Evolutionary conservation across 176 grass and related monocot genomes (phyloP).

Genomic region (Eremochloa ophiuroides): DNA sequence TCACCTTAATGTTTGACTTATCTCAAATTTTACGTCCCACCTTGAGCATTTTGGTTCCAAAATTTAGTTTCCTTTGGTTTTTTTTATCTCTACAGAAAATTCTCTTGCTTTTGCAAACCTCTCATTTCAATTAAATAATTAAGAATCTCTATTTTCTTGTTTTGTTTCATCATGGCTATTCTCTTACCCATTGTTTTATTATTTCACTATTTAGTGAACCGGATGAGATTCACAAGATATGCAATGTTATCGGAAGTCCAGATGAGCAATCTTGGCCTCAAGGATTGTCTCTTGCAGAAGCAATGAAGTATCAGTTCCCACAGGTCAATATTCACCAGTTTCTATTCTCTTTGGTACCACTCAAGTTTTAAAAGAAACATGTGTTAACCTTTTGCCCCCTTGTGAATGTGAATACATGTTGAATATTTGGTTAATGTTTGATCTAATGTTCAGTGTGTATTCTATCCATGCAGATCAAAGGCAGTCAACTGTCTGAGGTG

Average conservation of each 20-base stretch:
- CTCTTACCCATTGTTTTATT: constrained; percentile 14
- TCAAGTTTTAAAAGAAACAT: neutral
- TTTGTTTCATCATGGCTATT: neutral
- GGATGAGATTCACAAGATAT: constrained; percentile 94
- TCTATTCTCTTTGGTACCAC: neutral
- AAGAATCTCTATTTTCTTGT: neutral
- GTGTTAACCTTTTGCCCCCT: neutral
- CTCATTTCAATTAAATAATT: neutral
- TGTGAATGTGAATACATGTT: constrained; percentile 13
- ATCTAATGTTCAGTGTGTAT: neutral
- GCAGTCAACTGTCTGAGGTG: constrained; percentile 61
- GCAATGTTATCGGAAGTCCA: constrained; percentile 85
- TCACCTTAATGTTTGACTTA: neutral
- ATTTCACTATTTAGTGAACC: constrained; percentile 63
- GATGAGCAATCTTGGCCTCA: constrained; percentile 76
- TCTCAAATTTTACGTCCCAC: neutral
- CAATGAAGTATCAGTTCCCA: constrained; percentile 90
- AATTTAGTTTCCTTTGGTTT: neutral
- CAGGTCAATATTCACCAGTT: constrained; percentile 45
- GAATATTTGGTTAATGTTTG: neutral
- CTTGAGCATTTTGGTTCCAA: neutral
- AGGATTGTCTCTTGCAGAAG: constrained; percentile 78
- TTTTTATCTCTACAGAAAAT: neutral
- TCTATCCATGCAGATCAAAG: constrained; percentile 43
- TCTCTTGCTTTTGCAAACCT: neutral